phyloP scores from a whole-genome alignment of 495 filamentous ascomycete species.

The Hypoxylon perforatum region DNA sequence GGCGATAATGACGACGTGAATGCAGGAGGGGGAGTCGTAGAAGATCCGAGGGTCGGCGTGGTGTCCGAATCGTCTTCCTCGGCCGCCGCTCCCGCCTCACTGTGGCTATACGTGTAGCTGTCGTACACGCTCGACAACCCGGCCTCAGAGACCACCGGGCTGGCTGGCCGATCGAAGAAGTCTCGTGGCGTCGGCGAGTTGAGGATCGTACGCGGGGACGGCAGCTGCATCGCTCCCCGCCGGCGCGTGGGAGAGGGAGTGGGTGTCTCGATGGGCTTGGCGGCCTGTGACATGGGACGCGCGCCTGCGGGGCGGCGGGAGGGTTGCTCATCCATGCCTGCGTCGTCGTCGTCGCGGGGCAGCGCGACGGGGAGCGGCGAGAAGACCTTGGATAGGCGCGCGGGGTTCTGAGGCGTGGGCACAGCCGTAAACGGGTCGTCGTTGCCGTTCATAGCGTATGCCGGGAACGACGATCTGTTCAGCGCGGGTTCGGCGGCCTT shows the following conservation, averaged over 20 bases:
- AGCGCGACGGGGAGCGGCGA: conserved; percentile 28
- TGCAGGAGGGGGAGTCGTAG: neutral
- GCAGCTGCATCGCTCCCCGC: conserved; percentile 1
- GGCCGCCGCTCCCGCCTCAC: neutral
- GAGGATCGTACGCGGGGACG: conserved; percentile 31
- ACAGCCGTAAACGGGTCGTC: conserved; percentile 40
- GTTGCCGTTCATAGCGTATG: conserved; percentile 1
- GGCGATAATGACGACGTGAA: too few relatives aligned
- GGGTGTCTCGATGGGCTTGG: conserved; percentile 20
- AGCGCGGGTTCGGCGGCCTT: neutral
- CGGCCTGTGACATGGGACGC: neutral
- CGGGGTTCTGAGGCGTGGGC: conserved; percentile 21
- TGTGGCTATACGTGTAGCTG: conserved; percentile 41
- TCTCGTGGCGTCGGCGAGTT: conserved; percentile 21
- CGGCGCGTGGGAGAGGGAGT: conserved; percentile 35
- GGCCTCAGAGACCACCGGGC: conserved; percentile 40
- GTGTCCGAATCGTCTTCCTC: neutral
- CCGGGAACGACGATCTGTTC: conserved; percentile 8
- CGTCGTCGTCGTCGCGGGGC: neutral
- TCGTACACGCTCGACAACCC: conserved; percentile 47
- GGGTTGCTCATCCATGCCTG: neutral
- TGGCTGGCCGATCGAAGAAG: conserved; percentile 25
- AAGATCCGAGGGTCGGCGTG: neutral
- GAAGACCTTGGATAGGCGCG: conserved; percentile 43
- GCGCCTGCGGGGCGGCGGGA: neutral